Evolutionary conservation across 371 early-diverging fungal genomes (phyloP).

Genomic region (Mortierella sp.): DNA sequence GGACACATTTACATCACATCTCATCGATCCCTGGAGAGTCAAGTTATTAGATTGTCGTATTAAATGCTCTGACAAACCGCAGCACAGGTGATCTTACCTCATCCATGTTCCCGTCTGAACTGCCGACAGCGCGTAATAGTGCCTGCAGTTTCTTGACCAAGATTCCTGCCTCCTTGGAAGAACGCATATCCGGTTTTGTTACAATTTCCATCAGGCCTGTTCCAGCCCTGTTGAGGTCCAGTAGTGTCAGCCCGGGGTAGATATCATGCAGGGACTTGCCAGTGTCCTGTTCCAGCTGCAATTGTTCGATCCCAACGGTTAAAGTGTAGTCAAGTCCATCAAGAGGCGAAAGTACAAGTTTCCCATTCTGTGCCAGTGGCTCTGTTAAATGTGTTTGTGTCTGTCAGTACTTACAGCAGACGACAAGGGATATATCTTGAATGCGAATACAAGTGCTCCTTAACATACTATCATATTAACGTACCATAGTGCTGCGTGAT

Average conservation of each 20-base stretch:
- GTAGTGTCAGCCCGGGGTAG: conserved; percentile 67
- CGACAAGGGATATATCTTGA: neutral
- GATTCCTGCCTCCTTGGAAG: conserved; percentile 80
- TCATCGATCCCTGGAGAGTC: conserved; percentile 88
- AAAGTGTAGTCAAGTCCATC: conserved; percentile 66
- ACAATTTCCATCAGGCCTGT: conserved; percentile 92
- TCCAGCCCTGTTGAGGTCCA: conserved; percentile 92
- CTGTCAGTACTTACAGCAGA: no score
- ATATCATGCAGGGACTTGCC: conserved; percentile 84
- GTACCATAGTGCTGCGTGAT: conserved; percentile 89
- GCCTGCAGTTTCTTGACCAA: conserved; percentile 82
- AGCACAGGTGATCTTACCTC: conserved; percentile 65
- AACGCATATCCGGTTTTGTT: conserved; percentile 84
- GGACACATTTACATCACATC: conserved; percentile 95
- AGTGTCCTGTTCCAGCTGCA: conserved; percentile 95
- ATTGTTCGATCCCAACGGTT: conserved; percentile 79
- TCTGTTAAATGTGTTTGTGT: conserved; percentile 53
- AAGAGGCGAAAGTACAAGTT: conserved; percentile 58
- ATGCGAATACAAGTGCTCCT: neutral
- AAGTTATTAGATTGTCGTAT: neutral
- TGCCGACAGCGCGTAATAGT: conserved; percentile 76
- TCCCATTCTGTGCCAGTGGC: conserved; percentile 77
- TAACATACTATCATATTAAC: neutral
- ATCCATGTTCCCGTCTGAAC: conserved; percentile 87
- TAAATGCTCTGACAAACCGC: neutral